Evolutionary conservation across 768 basidiomycete genomes (phyloP).

Genomic region (Pseudohyphozyma bogoriensis): DNA sequence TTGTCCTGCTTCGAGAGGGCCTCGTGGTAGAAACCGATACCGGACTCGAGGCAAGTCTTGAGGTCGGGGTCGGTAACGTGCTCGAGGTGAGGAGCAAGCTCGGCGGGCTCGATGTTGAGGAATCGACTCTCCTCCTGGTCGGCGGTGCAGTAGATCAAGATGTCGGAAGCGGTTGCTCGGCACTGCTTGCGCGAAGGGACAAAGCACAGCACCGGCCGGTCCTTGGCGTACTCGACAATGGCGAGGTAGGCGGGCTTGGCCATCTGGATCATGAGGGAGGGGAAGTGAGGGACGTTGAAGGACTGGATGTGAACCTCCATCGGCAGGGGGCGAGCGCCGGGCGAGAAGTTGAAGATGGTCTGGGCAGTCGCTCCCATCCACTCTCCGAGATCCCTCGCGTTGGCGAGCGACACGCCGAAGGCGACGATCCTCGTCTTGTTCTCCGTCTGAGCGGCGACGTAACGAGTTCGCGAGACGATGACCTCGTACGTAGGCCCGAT

Average conservation of each 20-base stretch:
- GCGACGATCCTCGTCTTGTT: constrained; percentile 88
- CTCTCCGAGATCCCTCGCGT: constrained; percentile 88
- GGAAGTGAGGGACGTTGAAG: constrained; percentile 94
- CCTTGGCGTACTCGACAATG: constrained; percentile 72
- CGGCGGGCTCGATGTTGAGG: constrained; percentile 72
- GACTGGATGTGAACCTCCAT: constrained; percentile 97
- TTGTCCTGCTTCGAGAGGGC: constrained; percentile 86
- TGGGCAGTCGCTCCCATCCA: constrained; percentile 95
- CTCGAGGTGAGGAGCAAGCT: constrained; percentile 79
- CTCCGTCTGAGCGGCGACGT: constrained; percentile 87
- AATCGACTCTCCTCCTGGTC: constrained; percentile 77
- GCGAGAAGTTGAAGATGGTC: constrained; percentile 95
- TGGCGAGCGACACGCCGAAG: constrained; percentile 87
- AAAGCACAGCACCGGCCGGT: constrained; percentile 81
- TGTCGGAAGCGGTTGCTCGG: constrained; percentile 82
- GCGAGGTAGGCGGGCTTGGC: constrained; percentile 94
- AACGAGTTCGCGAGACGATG: constrained; percentile 89
- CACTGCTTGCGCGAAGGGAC: constrained; percentile 90
- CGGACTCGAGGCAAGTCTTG: constrained; percentile 71
- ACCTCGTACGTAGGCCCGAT: constrained; percentile 95
- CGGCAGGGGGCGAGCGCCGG: constrained; percentile 89
- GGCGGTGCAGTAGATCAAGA: constrained; percentile 75
- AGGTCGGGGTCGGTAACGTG: constrained; percentile 66
- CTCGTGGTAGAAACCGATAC: constrained; percentile 92
- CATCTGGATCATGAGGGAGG: constrained; percentile 97